Conservation (phyloP, 2,329 filamentous ascomycete species). For the Aquanectria penicillioides region DNA sequence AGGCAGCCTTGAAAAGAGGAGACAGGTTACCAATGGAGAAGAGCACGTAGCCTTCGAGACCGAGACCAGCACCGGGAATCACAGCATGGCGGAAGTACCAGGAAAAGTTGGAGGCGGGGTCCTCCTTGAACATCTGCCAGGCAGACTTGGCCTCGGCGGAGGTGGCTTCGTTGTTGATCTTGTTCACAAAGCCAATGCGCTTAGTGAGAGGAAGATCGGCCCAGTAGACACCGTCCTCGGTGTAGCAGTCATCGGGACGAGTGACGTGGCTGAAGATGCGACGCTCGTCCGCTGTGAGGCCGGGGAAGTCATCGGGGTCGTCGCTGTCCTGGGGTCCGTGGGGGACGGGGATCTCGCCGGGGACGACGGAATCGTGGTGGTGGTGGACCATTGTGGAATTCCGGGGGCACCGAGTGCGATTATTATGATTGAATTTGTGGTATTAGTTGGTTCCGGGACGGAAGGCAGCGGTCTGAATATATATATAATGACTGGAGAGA, state of each 20-base stretch:
- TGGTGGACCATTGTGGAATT: slow-evolving; percentile 38
- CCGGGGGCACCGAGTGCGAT: background rate
- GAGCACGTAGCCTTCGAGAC: slow-evolving; percentile 93
- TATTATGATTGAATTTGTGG: background rate
- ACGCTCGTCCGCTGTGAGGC: slow-evolving; percentile 60
- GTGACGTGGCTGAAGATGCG: slow-evolving; percentile 81
- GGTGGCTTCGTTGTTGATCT: slow-evolving; percentile 77
- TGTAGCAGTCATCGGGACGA: slow-evolving; percentile 89
- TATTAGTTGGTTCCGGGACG: too few species aligned
- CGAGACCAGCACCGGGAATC: slow-evolving; percentile 89
- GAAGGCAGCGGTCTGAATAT: too few species aligned
- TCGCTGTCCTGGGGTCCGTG: slow-evolving; percentile 59
- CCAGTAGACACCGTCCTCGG: slow-evolving; percentile 87
- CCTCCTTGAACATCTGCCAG: slow-evolving; percentile 83
- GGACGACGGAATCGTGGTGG: slow-evolving; percentile 51
- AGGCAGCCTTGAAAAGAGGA: slow-evolving; percentile 80
- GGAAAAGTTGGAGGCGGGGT: slow-evolving; percentile 83
- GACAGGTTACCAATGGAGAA: slow-evolving; percentile 96
- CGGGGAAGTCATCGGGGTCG: slow-evolving; percentile 59
- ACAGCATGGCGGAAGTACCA: slow-evolving; percentile 94
- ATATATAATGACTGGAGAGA: too few species aligned
- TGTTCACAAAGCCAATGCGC: slow-evolving; percentile 78
- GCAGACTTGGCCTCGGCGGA: slow-evolving; percentile 73
- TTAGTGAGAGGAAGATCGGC: slow-evolving; percentile 80
- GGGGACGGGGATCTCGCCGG: slow-evolving; percentile 65